These are phyloP conservation scores for Paragyromitra xinjiangensis DNA, from an alignment of 495 filamentous ascomycete genomes.

Conservation along the genomic window DNA sequence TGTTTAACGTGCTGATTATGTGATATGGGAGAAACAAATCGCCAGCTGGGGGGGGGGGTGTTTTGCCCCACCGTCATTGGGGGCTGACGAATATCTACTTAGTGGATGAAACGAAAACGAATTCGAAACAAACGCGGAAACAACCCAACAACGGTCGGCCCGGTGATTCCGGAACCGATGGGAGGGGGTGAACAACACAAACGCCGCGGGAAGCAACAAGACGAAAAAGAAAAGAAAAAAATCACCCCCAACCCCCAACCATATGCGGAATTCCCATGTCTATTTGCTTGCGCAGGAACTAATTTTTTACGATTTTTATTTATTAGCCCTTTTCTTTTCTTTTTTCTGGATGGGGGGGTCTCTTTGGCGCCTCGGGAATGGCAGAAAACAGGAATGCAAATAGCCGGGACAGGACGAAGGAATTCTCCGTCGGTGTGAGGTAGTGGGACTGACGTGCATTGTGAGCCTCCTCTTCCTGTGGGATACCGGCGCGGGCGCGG, in stretches of 20 bases:
- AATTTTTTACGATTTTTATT: constrained; percentile 6
- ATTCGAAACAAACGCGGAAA: constrained; percentile 27
- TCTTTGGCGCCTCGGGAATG: constrained; percentile 32
- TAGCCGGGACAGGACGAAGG: constrained; percentile 38
- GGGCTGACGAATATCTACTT: not conserved
- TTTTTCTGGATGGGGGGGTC: not conserved
- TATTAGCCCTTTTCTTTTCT: not conserved
- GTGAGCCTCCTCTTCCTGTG: constrained; percentile 9
- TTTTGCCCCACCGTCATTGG: constrained; percentile 17
- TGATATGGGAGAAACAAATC: not conserved
- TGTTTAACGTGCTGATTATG: not conserved
- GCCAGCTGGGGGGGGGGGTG: no score
- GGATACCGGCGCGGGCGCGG: constrained; percentile 33
- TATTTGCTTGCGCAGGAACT: not conserved
- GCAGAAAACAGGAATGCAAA: constrained; percentile 41
- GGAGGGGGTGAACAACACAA: not conserved
- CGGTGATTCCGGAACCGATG: constrained; percentile 36
- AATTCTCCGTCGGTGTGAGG: constrained; percentile 29
- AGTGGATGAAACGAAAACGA: constrained; percentile 6
- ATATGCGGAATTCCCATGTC: constrained; percentile 2
- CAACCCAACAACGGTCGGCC: constrained; percentile 36
- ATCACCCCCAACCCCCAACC: not conserved
- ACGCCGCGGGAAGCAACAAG: not conserved
- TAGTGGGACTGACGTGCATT: constrained; percentile 17
- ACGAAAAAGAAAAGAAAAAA: not conserved